These are phyloP conservation scores for Carex littledalei DNA, from an alignment of 176 grass and related monocot species.

Conservation along the genomic window DNA sequence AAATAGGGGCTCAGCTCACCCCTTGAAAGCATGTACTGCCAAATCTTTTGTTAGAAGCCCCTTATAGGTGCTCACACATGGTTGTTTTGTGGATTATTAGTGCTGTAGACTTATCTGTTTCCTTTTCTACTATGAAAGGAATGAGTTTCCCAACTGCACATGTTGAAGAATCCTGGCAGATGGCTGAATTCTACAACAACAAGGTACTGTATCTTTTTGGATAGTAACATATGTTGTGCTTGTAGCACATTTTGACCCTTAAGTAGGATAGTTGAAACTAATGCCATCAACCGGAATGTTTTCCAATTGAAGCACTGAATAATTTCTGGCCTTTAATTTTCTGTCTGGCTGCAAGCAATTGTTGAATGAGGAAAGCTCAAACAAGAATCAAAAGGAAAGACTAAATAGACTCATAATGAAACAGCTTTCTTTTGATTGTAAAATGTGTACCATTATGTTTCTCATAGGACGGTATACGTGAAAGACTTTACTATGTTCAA, in stretches of 20 bases:
- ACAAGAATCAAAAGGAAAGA: neutral
- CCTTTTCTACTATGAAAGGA: slow-evolving; percentile 33
- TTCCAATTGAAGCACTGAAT: neutral
- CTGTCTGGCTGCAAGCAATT: neutral
- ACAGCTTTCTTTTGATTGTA: neutral
- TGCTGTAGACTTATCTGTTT: neutral
- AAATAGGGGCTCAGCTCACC: neutral
- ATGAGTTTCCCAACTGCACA: slow-evolving; percentile 95
- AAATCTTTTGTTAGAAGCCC: neutral
- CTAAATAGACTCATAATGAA: neutral
- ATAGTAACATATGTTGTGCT: neutral
- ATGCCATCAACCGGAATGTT: neutral
- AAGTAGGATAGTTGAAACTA: neutral
- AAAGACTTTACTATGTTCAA: neutral
- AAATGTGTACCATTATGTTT: neutral
- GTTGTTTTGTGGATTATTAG: neutral
- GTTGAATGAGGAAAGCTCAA: neutral
- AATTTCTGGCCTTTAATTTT: neutral
- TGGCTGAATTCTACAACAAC: slow-evolving; percentile 98
- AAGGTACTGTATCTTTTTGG: slow-evolving; percentile 51
- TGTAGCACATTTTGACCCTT: neutral
- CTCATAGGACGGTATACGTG: neutral
- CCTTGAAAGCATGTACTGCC: neutral
- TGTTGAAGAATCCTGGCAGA: slow-evolving; percentile 98
- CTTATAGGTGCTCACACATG: neutral